Base-by-base conservation (phyloP, 495 filamentous ascomycete species). In the Aspergillus taichungensis region DNA sequence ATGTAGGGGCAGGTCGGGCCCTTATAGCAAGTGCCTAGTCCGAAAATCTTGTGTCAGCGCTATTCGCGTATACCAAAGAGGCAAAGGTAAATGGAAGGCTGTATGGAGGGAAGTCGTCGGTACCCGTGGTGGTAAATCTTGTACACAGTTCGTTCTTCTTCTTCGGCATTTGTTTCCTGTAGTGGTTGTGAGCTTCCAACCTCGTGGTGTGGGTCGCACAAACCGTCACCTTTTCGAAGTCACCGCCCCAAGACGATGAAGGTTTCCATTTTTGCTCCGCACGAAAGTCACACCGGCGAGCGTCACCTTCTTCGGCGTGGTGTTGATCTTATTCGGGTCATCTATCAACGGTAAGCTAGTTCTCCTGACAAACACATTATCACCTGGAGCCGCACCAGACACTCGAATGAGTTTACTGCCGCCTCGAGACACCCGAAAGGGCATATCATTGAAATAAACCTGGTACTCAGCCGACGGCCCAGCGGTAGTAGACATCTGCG, bases 71-170 rank as follows among this genome's bases (percentile, higher is more conserved):
- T 46, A 41, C 37, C 13, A 10, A 35, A 42, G 37, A 36, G 13
- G 36, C 5, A 36, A 50, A 52, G 42, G 48, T 41, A 40, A 46
- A 11, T 11, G 13, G 7, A 37, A 44, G 34, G 34, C 37, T 10
- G 10, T 13, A 24, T 37, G 33, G 39, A 49, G 51, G 56, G 52
- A 52, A 54, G 48, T 43, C 29, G 38, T 53, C 27, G 56, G 52
- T 97, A 97, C 91, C 91, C 68, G 87, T 92, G 69, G 79, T 84
- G 65, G 88, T 83, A 60, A 95, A 97, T 62, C 79, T 77, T 66
- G 85, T 88, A 80, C 91, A 97, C 40, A 79, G 85, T 54, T 87
- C 79, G 66, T 81, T 66, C 53, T 82, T 76, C 66, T 88, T 91
- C 67, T 76, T 83, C 32, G 66, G 57, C 39, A 66, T 75, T 46